phyloP scores from a whole-genome alignment of 257 asterid species.

The Nicotiana benthamiana region DNA sequence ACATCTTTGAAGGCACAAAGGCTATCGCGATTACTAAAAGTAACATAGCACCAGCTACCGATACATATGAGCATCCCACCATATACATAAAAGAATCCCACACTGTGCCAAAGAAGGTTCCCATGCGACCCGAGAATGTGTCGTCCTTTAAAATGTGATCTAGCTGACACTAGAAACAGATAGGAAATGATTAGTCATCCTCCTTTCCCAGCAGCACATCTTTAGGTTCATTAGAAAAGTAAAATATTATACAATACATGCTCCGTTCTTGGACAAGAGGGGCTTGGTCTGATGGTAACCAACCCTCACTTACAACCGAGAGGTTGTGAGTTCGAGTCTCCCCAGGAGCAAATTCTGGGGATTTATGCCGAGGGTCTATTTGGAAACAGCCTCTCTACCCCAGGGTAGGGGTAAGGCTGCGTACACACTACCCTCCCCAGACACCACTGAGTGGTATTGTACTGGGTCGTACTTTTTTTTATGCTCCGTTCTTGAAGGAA shows the following conservation, averaged over 20 bases:
- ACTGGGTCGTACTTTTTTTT: no score
- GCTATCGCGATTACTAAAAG: conserved; percentile 56
- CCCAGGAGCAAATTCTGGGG: no score
- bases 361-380: no score
- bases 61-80: conserved; percentile 73
- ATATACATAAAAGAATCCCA: conserved; percentile 74
- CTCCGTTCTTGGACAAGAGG: neutral
- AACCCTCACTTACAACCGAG: no score
- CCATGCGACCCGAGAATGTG: conserved; percentile 72
- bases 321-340: no score
- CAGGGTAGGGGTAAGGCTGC: no score
- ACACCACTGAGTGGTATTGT: no score
- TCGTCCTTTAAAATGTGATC: conserved; percentile 80
- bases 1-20: conserved; percentile 81
- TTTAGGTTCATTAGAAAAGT: neutral
- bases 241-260: neutral
- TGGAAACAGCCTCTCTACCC: no score
- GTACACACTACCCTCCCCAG: no score
- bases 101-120: conserved; percentile 74
- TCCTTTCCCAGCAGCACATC: neutral
- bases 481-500: neutral
- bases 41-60: conserved; percentile 67
- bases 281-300: no score
- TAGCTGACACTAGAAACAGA: conserved; percentile 71
- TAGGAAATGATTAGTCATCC: conserved; percentile 19